These are phyloP conservation scores for Metschnikowia anglica DNA, from an alignment of 805 yeast genomes.

Conservation along the genomic window DNA sequence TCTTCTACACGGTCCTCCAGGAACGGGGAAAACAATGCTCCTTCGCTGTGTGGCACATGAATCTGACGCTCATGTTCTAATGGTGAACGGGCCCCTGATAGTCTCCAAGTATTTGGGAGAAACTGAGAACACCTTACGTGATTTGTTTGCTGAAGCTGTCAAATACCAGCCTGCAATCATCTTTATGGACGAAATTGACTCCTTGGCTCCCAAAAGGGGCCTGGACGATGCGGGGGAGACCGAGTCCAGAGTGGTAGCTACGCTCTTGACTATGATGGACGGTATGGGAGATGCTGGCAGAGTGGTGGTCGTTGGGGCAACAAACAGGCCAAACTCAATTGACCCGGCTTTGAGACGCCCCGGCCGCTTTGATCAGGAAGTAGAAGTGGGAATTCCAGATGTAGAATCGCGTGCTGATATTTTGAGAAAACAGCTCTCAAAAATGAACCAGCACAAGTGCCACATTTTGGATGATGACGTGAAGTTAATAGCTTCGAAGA, in stretches of 20 bases:
- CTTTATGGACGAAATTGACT: conserved; percentile 91
- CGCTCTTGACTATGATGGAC: conserved; percentile 79
- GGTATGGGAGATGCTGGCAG: conserved; percentile 66
- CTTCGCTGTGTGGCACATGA: conserved; percentile 79
- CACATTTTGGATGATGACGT: conserved; percentile 55
- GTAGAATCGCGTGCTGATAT: conserved; percentile 75
- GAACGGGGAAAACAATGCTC: conserved; percentile 93
- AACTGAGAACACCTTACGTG: conserved; percentile 83
- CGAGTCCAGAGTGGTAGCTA: conserved; percentile 87
- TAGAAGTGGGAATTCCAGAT: conserved; percentile 92
- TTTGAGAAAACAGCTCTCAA: conserved; percentile 56
- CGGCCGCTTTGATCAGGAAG: conserved; percentile 86
- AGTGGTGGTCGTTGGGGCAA: conserved; percentile 71
- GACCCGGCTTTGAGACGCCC: conserved; percentile 80
- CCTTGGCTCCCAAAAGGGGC: conserved; percentile 80
- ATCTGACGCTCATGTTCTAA: conserved; percentile 76
- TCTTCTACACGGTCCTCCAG: conserved; percentile 94
- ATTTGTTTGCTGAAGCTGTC: conserved; percentile 79
- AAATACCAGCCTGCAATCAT: conserved; percentile 84
- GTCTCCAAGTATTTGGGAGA: conserved; percentile 94
- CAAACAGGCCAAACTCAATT: conserved; percentile 66
- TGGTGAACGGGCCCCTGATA: conserved; percentile 87
- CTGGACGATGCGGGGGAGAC: conserved; percentile 88
- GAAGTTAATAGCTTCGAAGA: conserved; percentile 62
- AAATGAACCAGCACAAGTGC: conserved; percentile 48